Conservation (phyloP, 495 filamentous ascomycete species). For the Annulohypoxylon stygium region DNA sequence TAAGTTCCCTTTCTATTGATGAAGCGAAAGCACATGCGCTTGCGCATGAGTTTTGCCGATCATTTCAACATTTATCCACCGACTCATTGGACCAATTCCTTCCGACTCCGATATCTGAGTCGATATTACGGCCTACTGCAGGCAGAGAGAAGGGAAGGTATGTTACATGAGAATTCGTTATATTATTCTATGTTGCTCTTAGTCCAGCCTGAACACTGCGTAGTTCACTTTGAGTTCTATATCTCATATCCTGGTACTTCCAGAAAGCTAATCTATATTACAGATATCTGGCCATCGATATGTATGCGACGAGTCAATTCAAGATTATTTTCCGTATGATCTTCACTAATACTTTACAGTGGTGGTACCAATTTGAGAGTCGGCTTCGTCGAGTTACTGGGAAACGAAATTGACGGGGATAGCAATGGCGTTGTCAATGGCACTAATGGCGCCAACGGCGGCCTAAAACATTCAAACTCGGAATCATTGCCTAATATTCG, state of each 20-base stretch:
- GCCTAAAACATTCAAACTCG: slow-evolving; percentile 5
- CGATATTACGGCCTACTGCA: slow-evolving; percentile 69
- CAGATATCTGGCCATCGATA: slow-evolving; percentile 82
- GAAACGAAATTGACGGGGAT: slow-evolving; percentile 52
- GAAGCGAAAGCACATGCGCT: slow-evolving; percentile 66
- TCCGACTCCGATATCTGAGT: slow-evolving; percentile 80
- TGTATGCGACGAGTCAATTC: slow-evolving; percentile 58
- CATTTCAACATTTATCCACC: slow-evolving; percentile 73
- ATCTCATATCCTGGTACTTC: background rate
- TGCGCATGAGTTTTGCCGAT: slow-evolving; percentile 70
- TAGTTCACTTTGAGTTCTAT: background rate
- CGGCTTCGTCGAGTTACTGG: slow-evolving; percentile 78
- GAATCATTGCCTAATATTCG: slow-evolving; percentile 60
- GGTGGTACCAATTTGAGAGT: slow-evolving; percentile 86
- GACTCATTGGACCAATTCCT: slow-evolving; percentile 79
- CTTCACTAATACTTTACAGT: slow-evolving; percentile 47
- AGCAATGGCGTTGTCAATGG: slow-evolving; percentile 14
- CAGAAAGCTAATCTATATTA: slow-evolving; percentile 36
- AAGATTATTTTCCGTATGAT: background rate
- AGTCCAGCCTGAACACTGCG: background rate
- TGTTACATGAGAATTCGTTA: slow-evolving; percentile 36
- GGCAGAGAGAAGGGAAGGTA: slow-evolving; percentile 70
- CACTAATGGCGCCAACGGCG: slow-evolving; percentile 20
- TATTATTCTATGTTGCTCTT: slow-evolving; percentile 23
- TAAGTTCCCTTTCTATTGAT: slow-evolving; percentile 61